Percentiles rank a stretch among this genome's conserved stretches.
Evolutionary conservation across 192 early-diverging fungal genomes (phyloP).

Genomic region (Chytriomyces sp.): DNA sequence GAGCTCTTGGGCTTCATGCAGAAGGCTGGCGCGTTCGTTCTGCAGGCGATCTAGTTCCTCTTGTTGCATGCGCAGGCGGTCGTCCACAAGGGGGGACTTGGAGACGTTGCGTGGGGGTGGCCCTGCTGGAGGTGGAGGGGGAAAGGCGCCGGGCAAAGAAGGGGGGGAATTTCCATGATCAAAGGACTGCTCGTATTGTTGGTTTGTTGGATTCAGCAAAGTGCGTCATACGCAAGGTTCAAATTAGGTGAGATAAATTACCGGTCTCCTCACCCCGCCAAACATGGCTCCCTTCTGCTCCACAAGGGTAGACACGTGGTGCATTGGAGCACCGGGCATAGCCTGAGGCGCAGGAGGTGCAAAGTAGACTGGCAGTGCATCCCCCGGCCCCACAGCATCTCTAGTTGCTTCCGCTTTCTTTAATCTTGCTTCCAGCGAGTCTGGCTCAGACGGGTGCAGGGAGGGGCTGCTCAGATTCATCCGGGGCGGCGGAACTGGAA

Average conservation of each 20-base stretch:
- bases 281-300: background rate
- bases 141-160: background rate
- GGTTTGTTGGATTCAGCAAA: no score
- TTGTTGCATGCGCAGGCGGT: slow-evolving; percentile 23
- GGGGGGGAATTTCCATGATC: background rate
- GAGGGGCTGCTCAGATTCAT: background rate
- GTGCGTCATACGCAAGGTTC: no score
- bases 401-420: slow-evolving; percentile 5
- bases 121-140: background rate
- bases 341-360: background rate
- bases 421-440: slow-evolving; percentile 22
- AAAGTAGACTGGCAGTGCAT: slow-evolving; percentile 10
- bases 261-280: slow-evolving; percentile 1
- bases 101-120: background rate
- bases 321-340: background rate
- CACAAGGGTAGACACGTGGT: background rate
- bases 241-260: slow-evolving; percentile 2
- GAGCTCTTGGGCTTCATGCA: slow-evolving; percentile 4
- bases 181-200: no score
- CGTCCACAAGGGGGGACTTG: background rate
- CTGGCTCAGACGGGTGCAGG: background rate
- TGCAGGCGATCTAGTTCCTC: slow-evolving; percentile 25
- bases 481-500: background rate
- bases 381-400: background rate
- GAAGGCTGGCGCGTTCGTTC: slow-evolving; percentile 12